Conservation (phyloP, 306 rosid species). For the Trifolium fragiferum region DNA sequence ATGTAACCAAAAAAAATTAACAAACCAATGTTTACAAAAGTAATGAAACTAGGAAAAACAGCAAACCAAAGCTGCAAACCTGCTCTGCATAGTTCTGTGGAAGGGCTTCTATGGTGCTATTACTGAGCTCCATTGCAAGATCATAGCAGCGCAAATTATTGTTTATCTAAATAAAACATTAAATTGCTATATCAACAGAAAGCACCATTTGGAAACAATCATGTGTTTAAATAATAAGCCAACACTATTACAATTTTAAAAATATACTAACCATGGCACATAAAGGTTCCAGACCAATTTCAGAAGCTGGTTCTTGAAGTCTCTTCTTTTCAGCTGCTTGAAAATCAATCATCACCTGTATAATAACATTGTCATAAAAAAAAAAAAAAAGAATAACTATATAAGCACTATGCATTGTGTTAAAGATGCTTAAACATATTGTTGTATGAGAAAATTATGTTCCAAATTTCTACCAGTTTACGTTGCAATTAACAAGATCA, state of each 20-base stretch:
- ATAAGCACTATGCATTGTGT: slow-evolving; percentile 23
- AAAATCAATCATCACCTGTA: slow-evolving; percentile 95
- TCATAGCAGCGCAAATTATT: slow-evolving; percentile 98
- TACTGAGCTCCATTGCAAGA: slow-evolving; percentile 96
- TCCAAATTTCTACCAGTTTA: too few relatives aligned
- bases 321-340: slow-evolving; percentile 94
- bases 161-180: slow-evolving; percentile 67
- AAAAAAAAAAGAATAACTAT: slow-evolving; percentile 21
- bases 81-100: slow-evolving; percentile 92
- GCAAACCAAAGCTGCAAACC: slow-evolving; percentile 58
- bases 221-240: slow-evolving; percentile 25
- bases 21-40: slow-evolving; percentile 30
- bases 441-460: slow-evolving; percentile 11
- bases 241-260: slow-evolving; percentile 1
- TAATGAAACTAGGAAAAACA: slow-evolving; percentile 38
- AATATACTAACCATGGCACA: slow-evolving; percentile 86
- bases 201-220: slow-evolving; percentile 32
- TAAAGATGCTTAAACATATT: slow-evolving; percentile 29
- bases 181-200: slow-evolving; percentile 28
- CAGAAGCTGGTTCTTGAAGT: slow-evolving; percentile 94
- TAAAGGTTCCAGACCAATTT: slow-evolving; percentile 89
- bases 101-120: slow-evolving; percentile 87
- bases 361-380: slow-evolving; percentile 32
- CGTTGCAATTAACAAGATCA: too few relatives aligned
- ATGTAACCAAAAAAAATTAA: slow-evolving; percentile 13